Evolutionary conservation across 106 monocot genomes (phyloP).

Genomic region (Vanilla planifolia): DNA sequence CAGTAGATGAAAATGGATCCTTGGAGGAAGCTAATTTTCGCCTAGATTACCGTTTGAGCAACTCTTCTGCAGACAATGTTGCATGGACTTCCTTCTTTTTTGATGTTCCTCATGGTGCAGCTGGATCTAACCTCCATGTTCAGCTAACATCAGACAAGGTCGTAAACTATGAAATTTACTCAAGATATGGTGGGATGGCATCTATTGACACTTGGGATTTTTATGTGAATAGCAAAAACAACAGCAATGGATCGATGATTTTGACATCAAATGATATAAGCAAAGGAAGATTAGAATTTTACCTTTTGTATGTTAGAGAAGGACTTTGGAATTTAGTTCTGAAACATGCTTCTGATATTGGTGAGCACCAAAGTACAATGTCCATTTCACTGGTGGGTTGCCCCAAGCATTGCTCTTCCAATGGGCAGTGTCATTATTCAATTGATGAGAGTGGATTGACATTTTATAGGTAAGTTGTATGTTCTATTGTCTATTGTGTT

Average conservation of each 20-base stretch:
- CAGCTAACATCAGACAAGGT: slow-evolving; percentile 35
- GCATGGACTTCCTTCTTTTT: slow-evolving; percentile 81
- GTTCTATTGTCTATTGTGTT: not conserved
- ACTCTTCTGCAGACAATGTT: slow-evolving; percentile 33
- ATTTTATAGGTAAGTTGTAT: slow-evolving; percentile 48
- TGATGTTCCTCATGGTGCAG: slow-evolving; percentile 66
- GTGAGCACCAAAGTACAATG: slow-evolving; percentile 35
- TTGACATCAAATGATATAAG: slow-evolving; percentile 27
- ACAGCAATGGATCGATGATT: slow-evolving; percentile 55
- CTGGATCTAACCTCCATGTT: slow-evolving; percentile 69
- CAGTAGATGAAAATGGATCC: slow-evolving; percentile 22
- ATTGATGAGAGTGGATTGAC: slow-evolving; percentile 71
- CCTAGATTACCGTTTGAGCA: slow-evolving; percentile 45
- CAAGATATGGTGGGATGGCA: slow-evolving; percentile 56
- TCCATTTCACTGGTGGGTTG: slow-evolving; percentile 69
- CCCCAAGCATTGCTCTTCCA: slow-evolving; percentile 51
- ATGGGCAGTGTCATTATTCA: slow-evolving; percentile 52
- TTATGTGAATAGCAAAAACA: slow-evolving; percentile 42
- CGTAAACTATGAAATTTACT: slow-evolving; percentile 57
- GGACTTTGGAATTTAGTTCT: slow-evolving; percentile 77
- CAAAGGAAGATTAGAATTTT: slow-evolving; percentile 50
- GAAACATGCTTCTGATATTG: slow-evolving; percentile 32
- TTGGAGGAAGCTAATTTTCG: slow-evolving; percentile 4
- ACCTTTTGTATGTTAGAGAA: slow-evolving; percentile 72
- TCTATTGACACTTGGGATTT: slow-evolving; percentile 68